These are phyloP conservation scores for Tuber umbilicatum DNA, from an alignment of 495 filamentous ascomycete species.

Conservation along the genomic window DNA sequence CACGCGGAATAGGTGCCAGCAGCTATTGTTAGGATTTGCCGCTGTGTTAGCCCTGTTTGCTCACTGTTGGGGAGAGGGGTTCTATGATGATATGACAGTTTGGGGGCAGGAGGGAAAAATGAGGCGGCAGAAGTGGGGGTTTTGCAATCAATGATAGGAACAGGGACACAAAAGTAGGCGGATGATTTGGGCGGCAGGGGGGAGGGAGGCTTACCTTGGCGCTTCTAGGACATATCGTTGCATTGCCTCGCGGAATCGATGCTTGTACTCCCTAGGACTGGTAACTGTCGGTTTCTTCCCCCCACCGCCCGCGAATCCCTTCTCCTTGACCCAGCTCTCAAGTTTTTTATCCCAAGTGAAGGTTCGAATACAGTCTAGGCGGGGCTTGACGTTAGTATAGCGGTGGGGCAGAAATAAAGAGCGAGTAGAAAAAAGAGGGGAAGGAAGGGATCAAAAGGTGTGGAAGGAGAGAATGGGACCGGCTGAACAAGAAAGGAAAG, in stretches of 20 bases:
- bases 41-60: background rate
- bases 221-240: conserved; percentile 75
- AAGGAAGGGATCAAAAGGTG: background rate
- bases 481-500: background rate
- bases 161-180: background rate
- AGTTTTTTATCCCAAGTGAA: conserved; percentile 99
- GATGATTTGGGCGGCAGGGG: background rate
- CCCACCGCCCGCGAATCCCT: conserved; percentile 74
- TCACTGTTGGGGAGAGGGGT: background rate
- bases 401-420: background rate
- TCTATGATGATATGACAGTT: background rate
- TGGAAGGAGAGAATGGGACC: background rate
- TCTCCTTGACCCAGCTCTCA: conserved; percentile 97
- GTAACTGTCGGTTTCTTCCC: conserved; percentile 88
- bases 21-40: conserved; percentile 44
- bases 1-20: conserved; percentile 66
- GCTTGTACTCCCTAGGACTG: conserved; percentile 95
- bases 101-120: conserved; percentile 12
- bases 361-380: conserved; percentile 80
- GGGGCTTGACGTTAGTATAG: background rate
- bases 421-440: background rate
- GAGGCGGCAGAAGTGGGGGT: background rate
- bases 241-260: conserved; percentile 93
- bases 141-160: background rate
- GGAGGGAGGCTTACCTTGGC: conserved; percentile 51